Evolutionary conservation across 371 early-diverging fungal genomes (phyloP).

Genomic region (Rhizopus microsporus): DNA sequence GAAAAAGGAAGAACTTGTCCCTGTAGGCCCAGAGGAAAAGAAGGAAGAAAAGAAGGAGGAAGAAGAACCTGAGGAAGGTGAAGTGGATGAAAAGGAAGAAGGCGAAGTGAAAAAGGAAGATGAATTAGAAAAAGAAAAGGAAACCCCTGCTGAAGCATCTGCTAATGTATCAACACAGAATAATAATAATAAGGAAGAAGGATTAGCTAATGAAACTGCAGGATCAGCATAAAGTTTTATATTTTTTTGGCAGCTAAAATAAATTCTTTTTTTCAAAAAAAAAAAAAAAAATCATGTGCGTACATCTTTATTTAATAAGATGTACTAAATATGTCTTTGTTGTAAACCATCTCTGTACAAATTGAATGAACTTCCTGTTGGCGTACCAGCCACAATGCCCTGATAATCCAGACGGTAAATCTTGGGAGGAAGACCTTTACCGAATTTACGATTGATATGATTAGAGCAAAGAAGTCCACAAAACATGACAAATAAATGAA

Average conservation of each 20-base stretch:
- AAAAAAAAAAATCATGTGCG: too few species aligned
- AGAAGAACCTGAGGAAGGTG: constrained; percentile 19
- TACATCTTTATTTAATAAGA: too few species aligned
- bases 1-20: background rate
- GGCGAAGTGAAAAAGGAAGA: constrained; percentile 25
- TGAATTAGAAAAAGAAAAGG: background rate
- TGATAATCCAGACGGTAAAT: constrained; percentile 52
- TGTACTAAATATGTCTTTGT: constrained; percentile 25
- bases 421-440: constrained; percentile 52
- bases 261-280: background rate
- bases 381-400: constrained; percentile 50
- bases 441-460: constrained; percentile 57
- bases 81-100: constrained; percentile 22
- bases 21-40: background rate
- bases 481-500: constrained; percentile 52
- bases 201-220: constrained; percentile 2
- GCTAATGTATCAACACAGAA: constrained; percentile 1
- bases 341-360: constrained; percentile 40
- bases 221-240: constrained; percentile 5
- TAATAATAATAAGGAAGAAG: background rate
- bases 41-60: constrained; percentile 9
- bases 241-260: constrained; percentile 2
- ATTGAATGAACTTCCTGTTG: constrained; percentile 47
- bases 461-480: constrained; percentile 58
- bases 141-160: constrained; percentile 21